Evolutionary conservation across 805 yeast genomes (phyloP), one percentile per base, ranked within the genome.

Genomic region (Candida tallmaniae): DNA sequence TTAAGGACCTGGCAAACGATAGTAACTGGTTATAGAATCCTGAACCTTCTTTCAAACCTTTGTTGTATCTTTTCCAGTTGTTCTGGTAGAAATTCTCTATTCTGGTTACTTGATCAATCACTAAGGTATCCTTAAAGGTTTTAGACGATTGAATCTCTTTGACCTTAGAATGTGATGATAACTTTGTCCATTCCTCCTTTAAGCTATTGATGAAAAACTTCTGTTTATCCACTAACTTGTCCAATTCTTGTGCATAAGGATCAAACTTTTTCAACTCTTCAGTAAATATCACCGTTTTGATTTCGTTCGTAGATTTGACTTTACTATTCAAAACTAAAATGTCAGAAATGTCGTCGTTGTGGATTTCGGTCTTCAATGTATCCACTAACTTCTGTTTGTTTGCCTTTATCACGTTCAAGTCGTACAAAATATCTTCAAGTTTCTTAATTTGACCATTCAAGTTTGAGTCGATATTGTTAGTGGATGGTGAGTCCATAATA

Each of bases 341-440:
- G 34, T 81, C 79, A 0, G 95, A 81, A 32, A 88, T 86, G 52
- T 90, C 97, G 58, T 90, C 97, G 10, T 71, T 68, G 48, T 80
- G 93, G 22, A 84, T 78, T 31, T 74, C 73, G 5, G 65, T 70
- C 50, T 87, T 87, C 48, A 90, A 66, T 32, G 79, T 85, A 2
- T 68, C 68, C 23, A 84, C 63, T 2, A 81, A 68, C 24, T 76
- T 66, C 5, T 63, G 54, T 29, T 94, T 76, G 52, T 84, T 93
- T 21, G 72, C 63, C 46, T 78, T 78, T 38, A 87, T 52, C 28
- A 74, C 66, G 38, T 74, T 74, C 48, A 90, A 66, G 36, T 79
- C 80, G 31, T 74, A 75, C 29, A 82, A 61, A 12, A 70, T 54
- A n/a, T 72, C 66, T 37, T 80, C 84, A 3, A 86, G 64, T 15